phyloP scores from a whole-genome alignment of 2,329 filamentous ascomycete species.

The Kalaharituber pfeilii region DNA sequence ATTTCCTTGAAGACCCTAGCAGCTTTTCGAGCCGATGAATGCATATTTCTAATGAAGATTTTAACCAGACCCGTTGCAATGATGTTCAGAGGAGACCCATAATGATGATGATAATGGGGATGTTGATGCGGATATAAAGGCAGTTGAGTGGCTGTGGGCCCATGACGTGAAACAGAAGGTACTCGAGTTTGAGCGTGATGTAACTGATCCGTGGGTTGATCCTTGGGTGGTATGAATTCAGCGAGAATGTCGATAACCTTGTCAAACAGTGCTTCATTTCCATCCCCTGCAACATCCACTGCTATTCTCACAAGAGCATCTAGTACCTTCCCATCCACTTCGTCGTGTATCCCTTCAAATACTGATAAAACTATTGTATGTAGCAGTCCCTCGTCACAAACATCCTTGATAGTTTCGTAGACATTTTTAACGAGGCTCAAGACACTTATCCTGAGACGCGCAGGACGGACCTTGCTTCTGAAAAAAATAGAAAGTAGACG shows the following conservation, averaged over 20 bases:
- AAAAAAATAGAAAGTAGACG: constrained; percentile 47
- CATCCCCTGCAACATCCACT: constrained; percentile 44
- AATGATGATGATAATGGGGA: background rate
- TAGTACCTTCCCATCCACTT: constrained; percentile 48
- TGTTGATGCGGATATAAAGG: too few species aligned
- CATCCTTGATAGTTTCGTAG: constrained; percentile 35
- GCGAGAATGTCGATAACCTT: constrained; percentile 36
- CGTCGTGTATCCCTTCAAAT: constrained; percentile 42
- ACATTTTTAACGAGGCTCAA: constrained; percentile 40
- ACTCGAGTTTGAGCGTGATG: constrained; percentile 6
- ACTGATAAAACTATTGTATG: constrained; percentile 43
- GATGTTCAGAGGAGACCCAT: constrained; percentile 46
- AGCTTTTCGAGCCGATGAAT: constrained; percentile 46
- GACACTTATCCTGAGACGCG: constrained; percentile 44
- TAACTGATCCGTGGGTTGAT: constrained; percentile 5
- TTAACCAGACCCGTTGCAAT: constrained; percentile 53
- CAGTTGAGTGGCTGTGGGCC: background rate
- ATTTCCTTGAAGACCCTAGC: constrained; percentile 44
- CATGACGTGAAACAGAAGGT: background rate
- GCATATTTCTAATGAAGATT: constrained; percentile 60
- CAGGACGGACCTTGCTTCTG: constrained; percentile 41
- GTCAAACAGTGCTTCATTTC: constrained; percentile 41
- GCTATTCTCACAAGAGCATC: constrained; percentile 47
- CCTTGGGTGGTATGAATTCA: constrained; percentile 21
- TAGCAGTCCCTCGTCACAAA: constrained; percentile 41